Evolutionary conservation across 768 basidiomycete species (phyloP).

Genomic region (Gymnopilus dilepis): DNA sequence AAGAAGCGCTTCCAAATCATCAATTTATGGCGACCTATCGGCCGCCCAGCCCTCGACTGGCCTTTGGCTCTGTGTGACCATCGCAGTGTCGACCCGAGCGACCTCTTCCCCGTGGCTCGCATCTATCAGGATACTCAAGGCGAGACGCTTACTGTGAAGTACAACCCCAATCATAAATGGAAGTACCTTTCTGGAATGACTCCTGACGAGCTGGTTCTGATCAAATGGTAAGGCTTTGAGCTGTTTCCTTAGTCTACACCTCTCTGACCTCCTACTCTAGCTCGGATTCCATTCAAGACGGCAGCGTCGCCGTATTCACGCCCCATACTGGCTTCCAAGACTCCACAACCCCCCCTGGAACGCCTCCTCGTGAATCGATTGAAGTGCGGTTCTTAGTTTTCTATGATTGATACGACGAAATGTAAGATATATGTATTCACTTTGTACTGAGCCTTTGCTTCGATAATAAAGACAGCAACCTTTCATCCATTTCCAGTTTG

Average conservation of each 20-base stretch:
- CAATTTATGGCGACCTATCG: conserved; percentile 66
- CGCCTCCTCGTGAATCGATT: conserved; percentile 56
- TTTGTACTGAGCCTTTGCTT: too few species aligned
- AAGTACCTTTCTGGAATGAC: conserved; percentile 51
- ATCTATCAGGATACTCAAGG: conserved; percentile 56
- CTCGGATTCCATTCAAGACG: conserved; percentile 39
- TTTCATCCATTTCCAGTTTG: too few species aligned
- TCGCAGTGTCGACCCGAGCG: conserved; percentile 46
- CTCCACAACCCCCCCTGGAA: conserved; percentile 49
- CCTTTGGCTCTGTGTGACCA: conserved; percentile 60
- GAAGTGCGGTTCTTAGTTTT: conserved; percentile 67
- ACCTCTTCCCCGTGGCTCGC: conserved; percentile 50
- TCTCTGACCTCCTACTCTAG: too few species aligned
- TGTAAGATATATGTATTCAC: background rate
- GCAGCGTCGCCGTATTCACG: conserved; percentile 53
- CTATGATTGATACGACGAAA: conserved; percentile 41
- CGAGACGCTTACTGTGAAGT: conserved; percentile 53
- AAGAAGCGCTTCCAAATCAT: conserved; percentile 60
- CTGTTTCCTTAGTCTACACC: too few species aligned
- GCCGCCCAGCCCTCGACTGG: conserved; percentile 50
- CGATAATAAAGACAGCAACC: too few species aligned
- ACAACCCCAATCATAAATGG: conserved; percentile 56
- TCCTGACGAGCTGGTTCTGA: conserved; percentile 55
- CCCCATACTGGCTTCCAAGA: conserved; percentile 65
- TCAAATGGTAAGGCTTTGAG: conserved; percentile 45